These are phyloP conservation scores for Pseudocercospora cruenta DNA, from an alignment of 2,329 filamentous ascomycete genomes.

Conservation along the genomic window DNA sequence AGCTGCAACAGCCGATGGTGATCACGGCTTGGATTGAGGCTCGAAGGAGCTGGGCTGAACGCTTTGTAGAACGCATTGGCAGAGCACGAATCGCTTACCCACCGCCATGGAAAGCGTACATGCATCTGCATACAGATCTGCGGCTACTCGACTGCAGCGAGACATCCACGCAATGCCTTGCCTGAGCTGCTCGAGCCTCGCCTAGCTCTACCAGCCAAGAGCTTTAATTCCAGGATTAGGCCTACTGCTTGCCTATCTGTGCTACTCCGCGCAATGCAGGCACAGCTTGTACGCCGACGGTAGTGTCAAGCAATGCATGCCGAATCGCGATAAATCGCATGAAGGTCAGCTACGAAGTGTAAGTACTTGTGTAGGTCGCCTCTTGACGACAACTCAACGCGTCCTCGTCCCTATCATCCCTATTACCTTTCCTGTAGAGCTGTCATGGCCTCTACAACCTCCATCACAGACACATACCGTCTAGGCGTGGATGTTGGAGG, in stretches of 20 bases:
- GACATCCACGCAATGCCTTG: not conserved
- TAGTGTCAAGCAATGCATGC: not conserved
- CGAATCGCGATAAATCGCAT: not conserved
- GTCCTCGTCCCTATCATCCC: not conserved
- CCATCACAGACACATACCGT: constrained; percentile 27
- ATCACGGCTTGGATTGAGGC: not conserved
- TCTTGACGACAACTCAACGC: not conserved
- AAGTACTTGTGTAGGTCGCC: constrained; percentile 12
- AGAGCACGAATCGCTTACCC: not conserved
- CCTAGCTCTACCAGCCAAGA: not conserved
- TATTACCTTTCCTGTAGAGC: not conserved
- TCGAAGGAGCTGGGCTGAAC: not conserved
- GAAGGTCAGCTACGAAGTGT: not conserved
- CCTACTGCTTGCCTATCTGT: not conserved
- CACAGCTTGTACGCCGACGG: constrained; percentile 3
- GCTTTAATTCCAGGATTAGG: not conserved
- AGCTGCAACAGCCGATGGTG: not conserved
- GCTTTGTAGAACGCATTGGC: not conserved
- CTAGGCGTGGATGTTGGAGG: constrained; percentile 33
- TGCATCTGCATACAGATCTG: not conserved
- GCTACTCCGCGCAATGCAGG: not conserved
- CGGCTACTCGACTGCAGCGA: not conserved
- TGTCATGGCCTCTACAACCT: constrained; percentile 18
- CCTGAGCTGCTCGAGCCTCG: not conserved
- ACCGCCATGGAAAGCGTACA: not conserved